Base-by-base conservation (phyloP, 352 stramenopile species). In the Pythium utonaiense region DNA sequence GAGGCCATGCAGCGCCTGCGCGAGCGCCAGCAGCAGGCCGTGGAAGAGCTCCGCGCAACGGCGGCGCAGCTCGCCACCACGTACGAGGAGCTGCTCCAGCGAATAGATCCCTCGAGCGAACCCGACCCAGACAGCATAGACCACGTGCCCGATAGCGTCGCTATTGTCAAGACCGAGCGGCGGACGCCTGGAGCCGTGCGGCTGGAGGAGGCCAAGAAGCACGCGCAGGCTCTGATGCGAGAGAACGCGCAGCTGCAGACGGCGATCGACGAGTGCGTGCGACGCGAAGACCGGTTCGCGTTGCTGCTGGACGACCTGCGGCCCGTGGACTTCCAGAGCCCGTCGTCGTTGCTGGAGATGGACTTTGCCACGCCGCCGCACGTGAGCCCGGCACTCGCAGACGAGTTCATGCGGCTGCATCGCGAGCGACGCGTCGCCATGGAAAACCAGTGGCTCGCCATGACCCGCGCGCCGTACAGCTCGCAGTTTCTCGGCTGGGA, bases 1-100 rank as follows among this genome's bases (percentile, higher is more conserved):
- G 77, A 86, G 71, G 68, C 77, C 40, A 86, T 84, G 77, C 77
- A 84, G 60, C 77, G 77, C 25, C 55, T 77, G 27, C 74, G 77
- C 4, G 69, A 78, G 66, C 67, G 77, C 19, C 64, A 78, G 38
- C 57, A 69, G 59, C 70, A 76, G n/a, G 50, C 80, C 27, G 76
- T 81, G 62, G 62, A 73, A 19, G 48, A 59, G 28, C 64, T 85
- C 41, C 70, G 73, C 1, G 22, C 49, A 19, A 70, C 73, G n/a
- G 76, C 73, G 1, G 56, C 64, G n/a, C 25, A 48, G 22, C 66
- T 85, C 14, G 57, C 73, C 31, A 30, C 65, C 34, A 70, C 57
- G 27, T 67, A 80, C 64, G 54, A 66, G 7, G 31, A 56, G 22
- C 56, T 85, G 51, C 36, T 82, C 17, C 40, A 30, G 36, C 56